phyloP scores from a whole-genome alignment of 1,284 basidiomycete species.

The Fistulinella staudtii region DNA sequence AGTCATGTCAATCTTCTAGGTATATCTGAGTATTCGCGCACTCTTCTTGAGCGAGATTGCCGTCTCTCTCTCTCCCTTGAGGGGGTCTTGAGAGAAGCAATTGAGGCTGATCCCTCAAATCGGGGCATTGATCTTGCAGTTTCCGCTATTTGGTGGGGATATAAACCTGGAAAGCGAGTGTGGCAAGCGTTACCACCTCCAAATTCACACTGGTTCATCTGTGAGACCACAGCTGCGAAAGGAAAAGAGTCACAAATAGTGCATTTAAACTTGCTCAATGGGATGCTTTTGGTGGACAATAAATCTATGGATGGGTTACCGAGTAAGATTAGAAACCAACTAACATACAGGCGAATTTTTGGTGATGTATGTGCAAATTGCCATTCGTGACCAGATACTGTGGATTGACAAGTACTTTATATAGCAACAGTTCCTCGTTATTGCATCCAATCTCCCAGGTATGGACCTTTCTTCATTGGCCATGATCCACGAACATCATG shows the following conservation, averaged over 20 bases:
- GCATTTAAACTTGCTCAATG: conserved; percentile 31
- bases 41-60: conserved; percentile 22
- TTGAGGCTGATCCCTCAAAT: conserved; percentile 1
- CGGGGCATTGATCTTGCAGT: conserved; percentile 35
- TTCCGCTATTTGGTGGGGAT: conserved; percentile 30
- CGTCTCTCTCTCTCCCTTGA: conserved; percentile 29
- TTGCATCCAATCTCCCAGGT: conserved; percentile 32
- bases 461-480: conserved; percentile 36
- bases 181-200: not conserved
- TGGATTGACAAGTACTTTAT: not conserved
- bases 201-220: not conserved
- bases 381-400: conserved; percentile 10
- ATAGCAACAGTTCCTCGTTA: conserved; percentile 36
- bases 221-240: not conserved
- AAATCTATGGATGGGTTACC: conserved; percentile 40
- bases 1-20: not conserved
- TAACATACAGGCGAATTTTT: conserved; percentile 35
- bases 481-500: conserved; percentile 23
- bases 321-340: conserved; percentile 29
- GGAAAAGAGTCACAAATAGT: not conserved
- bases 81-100: conserved; percentile 6
- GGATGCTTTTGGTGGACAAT: conserved; percentile 39
- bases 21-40: not conserved
- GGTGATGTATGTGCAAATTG: conserved; percentile 21
- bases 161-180: not conserved